Base-by-base conservation (phyloP, 352 stramenopile species). In the Pythium volutum region DNA sequence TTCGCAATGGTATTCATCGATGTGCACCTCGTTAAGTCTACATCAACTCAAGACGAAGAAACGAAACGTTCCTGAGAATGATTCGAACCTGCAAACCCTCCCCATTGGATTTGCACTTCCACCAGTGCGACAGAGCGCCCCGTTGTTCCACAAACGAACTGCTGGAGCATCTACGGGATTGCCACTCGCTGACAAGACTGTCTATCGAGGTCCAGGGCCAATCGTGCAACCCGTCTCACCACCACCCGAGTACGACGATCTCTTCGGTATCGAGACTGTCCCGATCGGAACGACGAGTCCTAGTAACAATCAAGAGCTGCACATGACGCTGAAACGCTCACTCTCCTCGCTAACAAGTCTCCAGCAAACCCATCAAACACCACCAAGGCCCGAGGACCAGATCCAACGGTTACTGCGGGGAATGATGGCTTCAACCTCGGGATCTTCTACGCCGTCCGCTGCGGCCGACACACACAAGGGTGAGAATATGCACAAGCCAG, bases 231-330 rank as follows among this genome's bases (percentile, higher is more conserved):
- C 77, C 0, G 38, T 67, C 11, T 78, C 76, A 0, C 80, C 69
- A 10, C 78, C 80, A 11, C 77, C 80, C 51, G 65, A 71, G 0
- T 88, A 88, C 49, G 63, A 85, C 42, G 80, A 88, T 31, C 54
- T 89, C 6, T 89, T 89, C 38, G 80, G 76, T 2, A 75, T 89
- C 29, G 78, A 89, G 59, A 89, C 76, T 1, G 55, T 88, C 0
- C 26, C 69, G 1, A 67, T 80, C 10, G 25, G 18, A 10, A 34
- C 65, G 2, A 45, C 47, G 3, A 41, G 3, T 42, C 18, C 18
- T 15, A 18, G 0, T 8, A 42, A 38, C 51, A 62, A 43, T 18
- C 53, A 48, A 29, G 20, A 62, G 0, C 18, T 16, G 12, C 39
- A 38, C 5, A n/a, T 3, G 16, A 29, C 14, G 8, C 0, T 45